These are phyloP conservation scores for Acanthamoeba culbertsoni DNA, from an alignment of 208 protist species.

Conservation along the genomic window DNA sequence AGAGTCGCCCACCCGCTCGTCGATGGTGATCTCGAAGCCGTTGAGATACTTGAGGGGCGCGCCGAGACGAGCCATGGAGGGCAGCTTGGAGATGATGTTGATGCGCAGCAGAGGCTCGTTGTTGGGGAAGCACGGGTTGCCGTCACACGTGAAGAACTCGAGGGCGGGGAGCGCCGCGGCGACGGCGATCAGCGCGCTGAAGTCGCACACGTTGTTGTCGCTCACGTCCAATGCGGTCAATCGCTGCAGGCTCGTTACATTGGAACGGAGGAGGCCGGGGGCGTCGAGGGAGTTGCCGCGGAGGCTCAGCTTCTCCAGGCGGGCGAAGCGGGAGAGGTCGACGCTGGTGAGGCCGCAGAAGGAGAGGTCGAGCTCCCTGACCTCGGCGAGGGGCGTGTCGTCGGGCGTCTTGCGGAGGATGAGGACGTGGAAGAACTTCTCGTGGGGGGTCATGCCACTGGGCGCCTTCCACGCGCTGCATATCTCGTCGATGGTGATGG, in stretches of 20 bases:
- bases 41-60: conserved; percentile 34
- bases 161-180: background rate
- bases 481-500: conserved; percentile 30
- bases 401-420: conserved; percentile 41
- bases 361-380: background rate
- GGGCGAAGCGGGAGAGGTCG: background rate
- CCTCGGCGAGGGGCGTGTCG: background rate
- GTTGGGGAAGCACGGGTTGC: conserved; percentile 50
- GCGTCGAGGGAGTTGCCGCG: background rate
- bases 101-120: conserved; percentile 15
- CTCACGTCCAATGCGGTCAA: background rate
- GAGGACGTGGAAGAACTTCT: conserved; percentile 55
- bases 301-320: conserved; percentile 26
- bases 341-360: background rate
- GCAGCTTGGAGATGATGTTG: conserved; percentile 5
- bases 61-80: background rate
- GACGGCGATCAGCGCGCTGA: background rate
- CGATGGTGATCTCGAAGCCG: background rate
- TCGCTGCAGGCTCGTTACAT: background rate
- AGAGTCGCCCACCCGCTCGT: background rate
- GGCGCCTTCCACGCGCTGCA: conserved; percentile 34
- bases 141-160: background rate
- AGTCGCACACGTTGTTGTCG: conserved; percentile 50
- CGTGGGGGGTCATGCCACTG: background rate
- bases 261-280: background rate